Conservation (phyloP, 2,329 filamentous ascomycete genomes). For the Zasmidium citrigriseum region DNA sequence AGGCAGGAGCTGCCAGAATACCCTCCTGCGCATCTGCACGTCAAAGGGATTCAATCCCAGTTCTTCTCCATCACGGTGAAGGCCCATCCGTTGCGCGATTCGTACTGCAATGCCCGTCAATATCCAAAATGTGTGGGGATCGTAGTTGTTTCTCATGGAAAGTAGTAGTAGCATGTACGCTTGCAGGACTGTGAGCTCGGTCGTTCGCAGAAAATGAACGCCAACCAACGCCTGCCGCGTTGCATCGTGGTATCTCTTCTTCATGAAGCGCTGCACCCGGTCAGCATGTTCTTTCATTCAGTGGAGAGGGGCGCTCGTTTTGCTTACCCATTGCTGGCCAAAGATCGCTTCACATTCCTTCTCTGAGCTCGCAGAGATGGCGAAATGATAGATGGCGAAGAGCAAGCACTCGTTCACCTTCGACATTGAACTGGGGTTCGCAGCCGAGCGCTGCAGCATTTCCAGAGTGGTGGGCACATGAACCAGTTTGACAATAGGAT, state of each 20-base stretch:
- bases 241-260: conserved; percentile 40
- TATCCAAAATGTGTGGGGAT: conserved; percentile 62
- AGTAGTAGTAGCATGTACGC: conserved; percentile 65
- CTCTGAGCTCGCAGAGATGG: conserved; percentile 52
- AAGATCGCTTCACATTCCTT: conserved; percentile 50
- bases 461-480: conserved; percentile 59
- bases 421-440: conserved; percentile 55
- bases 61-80: conserved; percentile 59
- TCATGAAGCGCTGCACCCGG: conserved; percentile 43
- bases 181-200: conserved; percentile 66
- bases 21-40: conserved; percentile 59
- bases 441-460: conserved; percentile 51
- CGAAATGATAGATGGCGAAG: conserved; percentile 62
- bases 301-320: background rate
- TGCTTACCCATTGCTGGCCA: conserved; percentile 48
- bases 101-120: conserved; percentile 63
- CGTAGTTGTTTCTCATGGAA: conserved; percentile 41
- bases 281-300: too few species aligned
- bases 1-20: conserved; percentile 66
- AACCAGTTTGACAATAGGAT: conserved; percentile 69
- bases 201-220: conserved; percentile 66
- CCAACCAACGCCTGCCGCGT: conserved; percentile 67
- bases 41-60: conserved; percentile 58
- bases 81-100: conserved; percentile 61
- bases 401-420: conserved; percentile 60